These are phyloP conservation scores for Scedosporium dehoogii DNA, from an alignment of 2,329 filamentous ascomycete genomes.

Conservation along the genomic window DNA sequence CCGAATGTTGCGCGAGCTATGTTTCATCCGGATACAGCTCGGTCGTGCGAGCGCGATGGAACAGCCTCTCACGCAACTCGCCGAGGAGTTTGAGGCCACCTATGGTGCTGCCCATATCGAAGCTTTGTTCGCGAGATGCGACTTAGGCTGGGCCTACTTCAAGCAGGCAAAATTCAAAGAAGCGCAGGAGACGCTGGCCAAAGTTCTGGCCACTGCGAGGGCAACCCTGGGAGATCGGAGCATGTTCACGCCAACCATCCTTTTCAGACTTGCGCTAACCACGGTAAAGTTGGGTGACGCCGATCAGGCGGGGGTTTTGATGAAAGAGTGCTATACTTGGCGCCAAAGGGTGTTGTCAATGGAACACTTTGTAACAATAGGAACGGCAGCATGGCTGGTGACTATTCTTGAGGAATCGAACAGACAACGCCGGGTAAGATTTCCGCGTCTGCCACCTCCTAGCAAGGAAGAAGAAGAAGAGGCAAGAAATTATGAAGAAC, in stretches of 20 bases:
- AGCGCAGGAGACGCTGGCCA: slow-evolving; percentile 19
- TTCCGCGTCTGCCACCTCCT: background rate
- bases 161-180: slow-evolving; percentile 23
- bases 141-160: slow-evolving; percentile 1
- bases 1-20: slow-evolving; percentile 2
- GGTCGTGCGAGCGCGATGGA: background rate
- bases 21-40: background rate
- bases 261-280: background rate
- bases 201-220: slow-evolving; percentile 13
- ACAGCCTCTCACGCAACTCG: background rate
- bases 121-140: slow-evolving; percentile 2
- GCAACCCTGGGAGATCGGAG: background rate
- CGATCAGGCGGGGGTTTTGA: background rate
- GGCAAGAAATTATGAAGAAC: background rate
- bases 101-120: background rate
- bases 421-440: background rate
- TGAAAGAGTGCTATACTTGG: background rate
- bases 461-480: background rate
- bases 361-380: background rate
- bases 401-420: background rate
- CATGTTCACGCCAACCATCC: background rate
- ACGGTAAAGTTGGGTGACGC: background rate
- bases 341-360: background rate
- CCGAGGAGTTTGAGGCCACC: slow-evolving; percentile 2
- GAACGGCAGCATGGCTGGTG: background rate